Percentiles rank a stretch among this genome's conserved stretches.
phyloP scores from a whole-genome alignment of 2,329 filamentous ascomycete species.

The Cercospora canescens region DNA sequence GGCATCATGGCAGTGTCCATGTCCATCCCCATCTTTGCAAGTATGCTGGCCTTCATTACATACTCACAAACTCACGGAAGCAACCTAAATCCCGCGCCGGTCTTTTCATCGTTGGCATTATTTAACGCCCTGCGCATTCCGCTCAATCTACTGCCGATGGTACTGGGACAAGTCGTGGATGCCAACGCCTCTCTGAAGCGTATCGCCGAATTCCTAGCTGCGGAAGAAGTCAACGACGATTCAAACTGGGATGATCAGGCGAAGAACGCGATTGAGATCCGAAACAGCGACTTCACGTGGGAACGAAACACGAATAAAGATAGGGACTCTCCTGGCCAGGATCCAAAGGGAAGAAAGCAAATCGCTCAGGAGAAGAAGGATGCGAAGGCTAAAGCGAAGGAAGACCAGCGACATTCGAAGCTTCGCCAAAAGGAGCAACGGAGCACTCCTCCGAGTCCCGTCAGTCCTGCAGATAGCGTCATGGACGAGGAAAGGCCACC shows the following conservation, averaged over 20 bases:
- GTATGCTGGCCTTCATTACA: conserved; percentile 92
- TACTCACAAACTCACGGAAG: conserved; percentile 59
- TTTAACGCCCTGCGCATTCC: conserved; percentile 92
- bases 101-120: conserved; percentile 90
- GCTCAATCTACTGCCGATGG: conserved; percentile 82
- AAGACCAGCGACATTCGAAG: conserved; percentile 38
- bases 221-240: conserved; percentile 80
- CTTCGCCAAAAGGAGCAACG: conserved; percentile 31
- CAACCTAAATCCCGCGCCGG: conserved; percentile 70
- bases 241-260: conserved; percentile 57
- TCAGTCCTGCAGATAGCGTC: conserved; percentile 39
- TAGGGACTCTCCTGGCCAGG: conserved; percentile 36
- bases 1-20: conserved; percentile 81
- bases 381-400: conserved; percentile 44
- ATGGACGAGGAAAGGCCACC: conserved; percentile 61
- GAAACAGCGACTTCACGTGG: conserved; percentile 82
- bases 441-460: conserved; percentile 19
- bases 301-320: conserved; percentile 62
- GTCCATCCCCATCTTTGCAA: conserved; percentile 88
- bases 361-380: conserved; percentile 46
- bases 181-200: conserved; percentile 81
- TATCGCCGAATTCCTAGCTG: conserved; percentile 83
- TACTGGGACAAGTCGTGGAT: conserved; percentile 87
- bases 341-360: conserved; percentile 36
- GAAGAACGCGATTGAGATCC: conserved; percentile 64